Conservation (phyloP, 2,329 filamentous ascomycete genomes). For the Cordyceps fumosorosea region DNA sequence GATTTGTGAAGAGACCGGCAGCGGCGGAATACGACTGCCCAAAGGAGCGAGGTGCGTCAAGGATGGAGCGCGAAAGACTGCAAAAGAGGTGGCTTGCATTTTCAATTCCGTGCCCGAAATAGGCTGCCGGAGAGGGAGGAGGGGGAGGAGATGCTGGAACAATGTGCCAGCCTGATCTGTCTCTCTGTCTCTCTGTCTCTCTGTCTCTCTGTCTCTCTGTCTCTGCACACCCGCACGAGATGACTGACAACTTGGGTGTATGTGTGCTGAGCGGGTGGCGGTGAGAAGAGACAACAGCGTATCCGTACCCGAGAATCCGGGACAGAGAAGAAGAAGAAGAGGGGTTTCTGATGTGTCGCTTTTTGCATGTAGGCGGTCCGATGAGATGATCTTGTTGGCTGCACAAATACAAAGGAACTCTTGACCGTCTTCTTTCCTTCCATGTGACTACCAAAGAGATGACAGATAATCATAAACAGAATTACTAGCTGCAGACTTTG, state of each 20-base stretch:
- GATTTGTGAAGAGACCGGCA: background rate
- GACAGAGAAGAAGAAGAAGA: background rate
- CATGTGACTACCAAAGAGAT: no score
- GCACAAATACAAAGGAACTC: background rate
- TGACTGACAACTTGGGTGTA: background rate
- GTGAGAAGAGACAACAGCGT: background rate
- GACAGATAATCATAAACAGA: no score
- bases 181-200: background rate
- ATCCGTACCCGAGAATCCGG: background rate
- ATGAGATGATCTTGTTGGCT: background rate
- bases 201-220: background rate
- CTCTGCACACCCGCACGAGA: background rate
- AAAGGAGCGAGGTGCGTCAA: constrained; percentile 1
- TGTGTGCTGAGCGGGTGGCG: background rate
- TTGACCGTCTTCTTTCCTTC: background rate
- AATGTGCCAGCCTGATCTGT: background rate
- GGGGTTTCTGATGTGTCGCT: background rate
- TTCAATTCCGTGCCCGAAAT: background rate
- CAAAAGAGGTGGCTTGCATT: constrained; percentile 1
- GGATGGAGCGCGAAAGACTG: background rate
- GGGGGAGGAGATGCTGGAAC: background rate
- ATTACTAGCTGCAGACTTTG: background rate
- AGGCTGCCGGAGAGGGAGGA: background rate
- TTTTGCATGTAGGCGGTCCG: background rate
- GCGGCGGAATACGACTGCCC: background rate